Conservation (phyloP, 768 basidiomycete species). For the Lentinula detonsa region DNA sequence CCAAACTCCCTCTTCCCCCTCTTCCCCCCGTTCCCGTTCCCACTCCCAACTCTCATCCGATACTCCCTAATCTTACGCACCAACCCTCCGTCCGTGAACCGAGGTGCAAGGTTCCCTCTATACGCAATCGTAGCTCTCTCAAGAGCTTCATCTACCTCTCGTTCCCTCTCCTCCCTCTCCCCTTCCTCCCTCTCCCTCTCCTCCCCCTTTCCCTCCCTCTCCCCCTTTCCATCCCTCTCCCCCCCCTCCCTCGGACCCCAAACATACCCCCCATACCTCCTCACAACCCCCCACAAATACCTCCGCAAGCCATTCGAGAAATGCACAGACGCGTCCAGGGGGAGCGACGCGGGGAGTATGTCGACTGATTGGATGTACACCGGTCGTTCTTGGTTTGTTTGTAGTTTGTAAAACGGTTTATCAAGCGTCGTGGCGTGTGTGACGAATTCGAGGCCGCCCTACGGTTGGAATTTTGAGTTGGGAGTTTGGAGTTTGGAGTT, state of each 20-base stretch:
- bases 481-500: not conserved
- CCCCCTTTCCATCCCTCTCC: not conserved
- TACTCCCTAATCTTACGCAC: no score
- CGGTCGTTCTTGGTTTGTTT: not conserved
- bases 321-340: constrained; percentile 72
- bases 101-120: no score
- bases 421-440: constrained; percentile 72
- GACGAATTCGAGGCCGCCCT: constrained; percentile 87
- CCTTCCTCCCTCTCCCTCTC: no score
- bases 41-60: no score
- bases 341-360: constrained; percentile 82
- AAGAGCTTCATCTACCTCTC: no score
- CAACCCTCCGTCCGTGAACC: no score
- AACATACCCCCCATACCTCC: constrained; percentile 23
- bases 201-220: no score
- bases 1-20: constrained; percentile 15
- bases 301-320: constrained; percentile 66
- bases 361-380: constrained; percentile 86
- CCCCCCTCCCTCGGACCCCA: not conserved
- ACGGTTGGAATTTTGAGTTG: not conserved
- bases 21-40: not conserved
- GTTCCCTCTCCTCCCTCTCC: no score
- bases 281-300: constrained; percentile 58
- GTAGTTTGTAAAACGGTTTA: constrained; percentile 50
- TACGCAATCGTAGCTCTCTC: no score